A percentile compares a stretch with the other conserved stretches of the same genome.
phyloP scores from a whole-genome alignment of 345 rosid species.

The Gynandropsis gynandra region DNA sequence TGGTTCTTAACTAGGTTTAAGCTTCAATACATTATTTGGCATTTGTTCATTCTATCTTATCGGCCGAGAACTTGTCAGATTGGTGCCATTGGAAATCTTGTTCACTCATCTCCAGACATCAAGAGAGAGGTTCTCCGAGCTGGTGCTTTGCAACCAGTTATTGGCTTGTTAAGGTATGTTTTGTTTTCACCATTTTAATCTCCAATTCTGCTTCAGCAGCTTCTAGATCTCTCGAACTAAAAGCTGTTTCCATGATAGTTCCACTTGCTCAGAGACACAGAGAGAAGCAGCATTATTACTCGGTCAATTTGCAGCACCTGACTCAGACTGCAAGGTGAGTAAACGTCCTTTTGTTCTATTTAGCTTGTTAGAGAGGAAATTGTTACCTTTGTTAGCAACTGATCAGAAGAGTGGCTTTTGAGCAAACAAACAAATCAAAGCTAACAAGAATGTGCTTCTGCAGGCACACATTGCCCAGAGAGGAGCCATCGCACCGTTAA shows the following conservation, averaged over 20 bases:
- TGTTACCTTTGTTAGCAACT: background rate
- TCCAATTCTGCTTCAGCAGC: conserved; percentile 1
- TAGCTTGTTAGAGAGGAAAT: background rate
- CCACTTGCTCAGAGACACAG: conserved; percentile 59
- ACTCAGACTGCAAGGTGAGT: conserved; percentile 70
- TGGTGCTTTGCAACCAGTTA: conserved; percentile 83
- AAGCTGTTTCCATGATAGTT: conserved; percentile 32
- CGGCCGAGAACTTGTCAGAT: conserved; percentile 33
- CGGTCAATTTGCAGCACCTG: conserved; percentile 79
- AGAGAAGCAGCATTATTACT: conserved; percentile 73
- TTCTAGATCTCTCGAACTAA: background rate
- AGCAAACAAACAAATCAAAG: background rate
- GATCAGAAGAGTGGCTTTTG: conserved; percentile 3
- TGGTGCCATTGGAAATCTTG: conserved; percentile 71
- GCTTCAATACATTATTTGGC: background rate
- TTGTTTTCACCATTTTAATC: background rate
- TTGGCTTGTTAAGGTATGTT: conserved; percentile 54
- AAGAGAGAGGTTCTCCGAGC: conserved; percentile 63
- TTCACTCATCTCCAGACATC: conserved; percentile 67
- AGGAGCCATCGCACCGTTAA: conserved; percentile 62
- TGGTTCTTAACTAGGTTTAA: conserved; percentile 17
- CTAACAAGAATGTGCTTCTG: conserved; percentile 19
- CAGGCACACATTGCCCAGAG: conserved; percentile 82
- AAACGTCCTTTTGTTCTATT: background rate
- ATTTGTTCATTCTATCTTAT: conserved; percentile 7